Evolutionary conservation across 208 protist species (phyloP).

Genomic region (Crithidia brevicula): DNA sequence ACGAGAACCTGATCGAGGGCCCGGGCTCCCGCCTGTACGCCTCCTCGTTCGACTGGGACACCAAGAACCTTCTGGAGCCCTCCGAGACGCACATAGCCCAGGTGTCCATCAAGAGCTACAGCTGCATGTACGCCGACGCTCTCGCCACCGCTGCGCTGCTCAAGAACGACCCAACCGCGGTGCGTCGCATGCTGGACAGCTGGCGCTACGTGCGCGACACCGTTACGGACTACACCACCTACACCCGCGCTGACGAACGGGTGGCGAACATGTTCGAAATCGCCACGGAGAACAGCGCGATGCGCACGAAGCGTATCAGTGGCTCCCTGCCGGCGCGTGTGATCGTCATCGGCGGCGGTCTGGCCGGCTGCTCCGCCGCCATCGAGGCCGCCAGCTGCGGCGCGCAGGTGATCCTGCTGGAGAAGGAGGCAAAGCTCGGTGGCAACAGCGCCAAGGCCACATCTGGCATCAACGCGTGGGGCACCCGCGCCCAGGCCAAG

Average conservation of each 20-base stretch:
- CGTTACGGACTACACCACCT: constrained; percentile 69
- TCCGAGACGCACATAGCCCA: constrained; percentile 56
- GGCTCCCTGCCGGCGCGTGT: constrained; percentile 69
- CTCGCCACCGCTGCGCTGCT: constrained; percentile 72
- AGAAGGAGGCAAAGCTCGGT: constrained; percentile 90
- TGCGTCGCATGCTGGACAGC: constrained; percentile 71
- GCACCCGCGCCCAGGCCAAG: constrained; percentile 85
- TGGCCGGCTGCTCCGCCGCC: constrained; percentile 85
- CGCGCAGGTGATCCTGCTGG: constrained; percentile 89
- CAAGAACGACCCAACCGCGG: constrained; percentile 59
- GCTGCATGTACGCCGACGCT: constrained; percentile 87
- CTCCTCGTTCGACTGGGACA: constrained; percentile 41
- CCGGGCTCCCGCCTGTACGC: constrained; percentile 48
- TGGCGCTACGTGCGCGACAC: constrained; percentile 59
- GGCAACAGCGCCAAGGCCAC: constrained; percentile 97
- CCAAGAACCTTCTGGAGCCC: constrained; percentile 45
- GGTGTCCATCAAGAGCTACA: constrained; percentile 76
- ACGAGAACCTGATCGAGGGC: constrained; percentile 65
- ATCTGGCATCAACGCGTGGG: constrained; percentile 95
- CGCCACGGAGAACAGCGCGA: constrained; percentile 58
- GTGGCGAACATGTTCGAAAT: constrained; percentile 76
- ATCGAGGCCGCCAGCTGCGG: constrained; percentile 85
- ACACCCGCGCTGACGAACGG: constrained; percentile 64
- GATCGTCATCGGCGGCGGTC: constrained; percentile 85
- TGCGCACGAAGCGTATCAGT: constrained; percentile 59